These are phyloP conservation scores for Cyberlindnera suaveolens DNA, from an alignment of 805 yeast species.

Conservation along the genomic window DNA sequence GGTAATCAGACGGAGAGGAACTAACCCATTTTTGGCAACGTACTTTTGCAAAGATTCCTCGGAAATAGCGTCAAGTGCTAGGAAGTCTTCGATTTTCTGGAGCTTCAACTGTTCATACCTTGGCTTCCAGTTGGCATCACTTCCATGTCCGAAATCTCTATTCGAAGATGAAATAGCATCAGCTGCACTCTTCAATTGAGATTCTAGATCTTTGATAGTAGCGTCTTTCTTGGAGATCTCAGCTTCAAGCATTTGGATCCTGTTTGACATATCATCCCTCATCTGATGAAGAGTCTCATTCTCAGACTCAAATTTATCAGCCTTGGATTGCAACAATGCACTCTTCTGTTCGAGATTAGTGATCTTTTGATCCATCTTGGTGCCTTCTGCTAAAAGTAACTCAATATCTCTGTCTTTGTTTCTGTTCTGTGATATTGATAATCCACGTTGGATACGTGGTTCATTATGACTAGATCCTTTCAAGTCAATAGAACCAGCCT, in stretches of 20 bases:
- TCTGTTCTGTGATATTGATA: constrained; percentile 22
- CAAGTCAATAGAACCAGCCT: constrained; percentile 10
- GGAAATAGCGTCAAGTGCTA: constrained; percentile 18
- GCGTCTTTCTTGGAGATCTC: constrained; percentile 10
- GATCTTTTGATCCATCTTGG: constrained; percentile 41
- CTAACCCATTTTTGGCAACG: constrained; percentile 35
- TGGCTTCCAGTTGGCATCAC: constrained; percentile 40
- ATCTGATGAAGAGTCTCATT: constrained; percentile 13
- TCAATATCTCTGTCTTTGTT: constrained; percentile 39
- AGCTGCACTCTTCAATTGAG: not conserved
- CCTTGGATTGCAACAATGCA: constrained; percentile 20
- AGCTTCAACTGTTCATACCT: constrained; percentile 35
- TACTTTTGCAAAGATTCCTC: constrained; percentile 26
- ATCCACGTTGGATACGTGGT: constrained; percentile 17
- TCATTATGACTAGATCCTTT: constrained; percentile 4
- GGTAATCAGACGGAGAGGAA: constrained; percentile 39
- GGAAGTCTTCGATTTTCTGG: constrained; percentile 24
- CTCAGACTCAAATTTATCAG: constrained; percentile 22
- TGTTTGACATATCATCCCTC: constrained; percentile 16
- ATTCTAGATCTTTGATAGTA: constrained; percentile 4
- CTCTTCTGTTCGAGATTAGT: constrained; percentile 31
- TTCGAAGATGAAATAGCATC: not conserved
- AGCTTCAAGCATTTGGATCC: constrained; percentile 16
- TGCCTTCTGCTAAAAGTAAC: constrained; percentile 39
- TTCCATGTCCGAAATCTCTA: not conserved